Evolutionary conservation across 441 rosid genomes (phyloP).

Genomic region (Populus hybrid): DNA sequence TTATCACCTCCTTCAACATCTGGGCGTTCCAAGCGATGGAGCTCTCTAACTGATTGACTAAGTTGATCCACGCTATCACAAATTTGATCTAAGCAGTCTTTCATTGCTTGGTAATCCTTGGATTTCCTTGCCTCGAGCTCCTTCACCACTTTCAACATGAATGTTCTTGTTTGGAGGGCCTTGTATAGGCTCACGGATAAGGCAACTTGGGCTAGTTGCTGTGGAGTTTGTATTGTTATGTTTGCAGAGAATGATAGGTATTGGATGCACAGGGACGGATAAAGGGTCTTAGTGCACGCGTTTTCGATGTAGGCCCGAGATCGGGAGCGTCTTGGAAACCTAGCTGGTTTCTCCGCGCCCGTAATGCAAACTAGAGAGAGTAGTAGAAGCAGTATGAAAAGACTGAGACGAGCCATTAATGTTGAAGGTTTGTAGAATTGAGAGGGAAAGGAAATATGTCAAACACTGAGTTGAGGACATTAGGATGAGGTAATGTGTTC

Average conservation of each 20-base stretch:
- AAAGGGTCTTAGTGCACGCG: conserved; percentile 56
- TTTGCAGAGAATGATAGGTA: conserved; percentile 46
- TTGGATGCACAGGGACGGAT: conserved; percentile 47
- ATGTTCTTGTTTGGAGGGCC: conserved; percentile 48
- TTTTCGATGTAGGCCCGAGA: conserved; percentile 35
- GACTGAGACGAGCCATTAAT: conserved; percentile 28
- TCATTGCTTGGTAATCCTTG: conserved; percentile 39
- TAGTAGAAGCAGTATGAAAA: conserved; percentile 17
- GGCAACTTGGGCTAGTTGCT: conserved; percentile 57
- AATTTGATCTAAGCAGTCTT: conserved; percentile 63
- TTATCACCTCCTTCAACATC: conserved; percentile 4
- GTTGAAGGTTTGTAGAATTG: background rate
- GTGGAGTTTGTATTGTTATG: conserved; percentile 36
- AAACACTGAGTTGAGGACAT: background rate
- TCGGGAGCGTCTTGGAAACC: background rate
- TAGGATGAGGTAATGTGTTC: background rate
- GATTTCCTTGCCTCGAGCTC: conserved; percentile 36
- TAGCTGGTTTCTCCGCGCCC: conserved; percentile 16
- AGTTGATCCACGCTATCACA: conserved; percentile 54
- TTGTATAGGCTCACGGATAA: conserved; percentile 53
- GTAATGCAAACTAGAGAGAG: conserved; percentile 14
- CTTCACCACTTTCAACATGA: conserved; percentile 44
- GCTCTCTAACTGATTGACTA: conserved; percentile 49
- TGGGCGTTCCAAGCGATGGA: conserved; percentile 27
- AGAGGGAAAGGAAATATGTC: background rate